These are phyloP conservation scores for Cotoneaster glaucophyllus DNA, from an alignment of 306 rosid genomes.

Conservation along the genomic window DNA sequence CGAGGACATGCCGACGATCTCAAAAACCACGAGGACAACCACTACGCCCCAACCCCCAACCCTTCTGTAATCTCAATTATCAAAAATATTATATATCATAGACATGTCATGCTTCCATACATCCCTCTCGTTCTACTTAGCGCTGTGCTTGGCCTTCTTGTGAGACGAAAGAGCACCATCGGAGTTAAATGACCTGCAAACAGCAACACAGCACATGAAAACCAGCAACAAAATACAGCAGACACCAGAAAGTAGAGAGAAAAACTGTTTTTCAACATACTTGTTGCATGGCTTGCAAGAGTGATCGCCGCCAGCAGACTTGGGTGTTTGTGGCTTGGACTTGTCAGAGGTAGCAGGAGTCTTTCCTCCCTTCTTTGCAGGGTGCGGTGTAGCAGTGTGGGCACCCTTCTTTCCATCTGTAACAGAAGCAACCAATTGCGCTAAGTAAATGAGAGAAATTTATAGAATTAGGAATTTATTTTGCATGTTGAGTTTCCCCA, in stretches of 20 bases:
- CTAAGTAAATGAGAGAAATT: not conserved
- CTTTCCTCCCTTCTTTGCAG: slow-evolving; percentile 64
- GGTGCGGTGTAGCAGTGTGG: slow-evolving; percentile 72
- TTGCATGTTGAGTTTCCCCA: not conserved
- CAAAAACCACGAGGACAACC: not conserved
- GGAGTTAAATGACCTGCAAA: slow-evolving; percentile 47
- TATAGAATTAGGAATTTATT: no score
- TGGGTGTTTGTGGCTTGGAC: slow-evolving; percentile 45
- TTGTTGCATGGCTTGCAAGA: slow-evolving; percentile 61
- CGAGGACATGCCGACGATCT: not conserved
- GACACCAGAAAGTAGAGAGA: not conserved
- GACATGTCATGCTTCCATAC: not conserved
- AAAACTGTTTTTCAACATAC: slow-evolving; percentile 21
- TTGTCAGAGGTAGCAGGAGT: slow-evolving; percentile 29
- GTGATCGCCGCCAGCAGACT: slow-evolving; percentile 58
- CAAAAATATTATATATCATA: slow-evolving; percentile 9
- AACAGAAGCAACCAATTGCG: not conserved
- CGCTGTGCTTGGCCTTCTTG: slow-evolving; percentile 69
- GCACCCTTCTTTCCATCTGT: slow-evolving; percentile 65
- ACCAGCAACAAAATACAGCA: not conserved
- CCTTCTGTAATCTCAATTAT: slow-evolving; percentile 2
- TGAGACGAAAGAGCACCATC: slow-evolving; percentile 67
- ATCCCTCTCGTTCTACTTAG: slow-evolving; percentile 3
- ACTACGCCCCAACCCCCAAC: not conserved
- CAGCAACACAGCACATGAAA: not conserved